Base-by-base conservation (phyloP, 1,139 yeast species). In the Nakaseomyces sp. region DNA sequence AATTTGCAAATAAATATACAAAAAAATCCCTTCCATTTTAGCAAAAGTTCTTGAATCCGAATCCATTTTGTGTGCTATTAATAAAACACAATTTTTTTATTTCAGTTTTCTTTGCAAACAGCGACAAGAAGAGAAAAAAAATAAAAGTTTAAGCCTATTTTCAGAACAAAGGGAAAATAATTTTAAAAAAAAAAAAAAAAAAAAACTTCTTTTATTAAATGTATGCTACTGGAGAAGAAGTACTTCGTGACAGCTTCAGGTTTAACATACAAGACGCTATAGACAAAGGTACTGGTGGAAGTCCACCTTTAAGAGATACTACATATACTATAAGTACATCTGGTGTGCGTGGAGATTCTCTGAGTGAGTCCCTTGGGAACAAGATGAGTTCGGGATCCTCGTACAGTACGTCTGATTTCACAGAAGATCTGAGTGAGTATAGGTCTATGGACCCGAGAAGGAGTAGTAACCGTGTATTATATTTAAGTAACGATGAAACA, bases 361-460 rank as follows among this genome's bases (percentile, higher is more conserved):
- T 30, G 7, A n/a, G 17, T 8, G 33, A 30, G 18, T 30, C 33
- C 18, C 13, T n/a, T 15, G 33, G 18, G 17, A 30, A 30, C 33
- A 30, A 30, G 18, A 32, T 32, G 36, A 30, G 33, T 16, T 35
- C 38, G 3, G 17, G 28, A n/a, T 35, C 26, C 22, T 35, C 38
- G 8, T 20, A 35, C 12, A 13, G 9, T 15, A 32, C 13, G 3
- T 20, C 28, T 5, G 26, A 20, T 35, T 13, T 13, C 16, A 20
- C 38, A 13, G 38, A 35, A 4, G 28, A 32, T 32, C 8, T 35
- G 12, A n/a, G 12, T 20, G 38, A 35, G 28, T 35, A 35, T 15
- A 35, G 38, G 38, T 35, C 38, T 8, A 35, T 35, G 38, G 38
- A 35, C 22, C 38, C 38, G 6, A 35, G n/a, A n/a, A 35, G 13